Percentiles rank a stretch among this genome's conserved stretches.
Evolutionary conservation across 148 eudicot species (phyloP).

Genomic region (Vaccinium corymbosum): DNA sequence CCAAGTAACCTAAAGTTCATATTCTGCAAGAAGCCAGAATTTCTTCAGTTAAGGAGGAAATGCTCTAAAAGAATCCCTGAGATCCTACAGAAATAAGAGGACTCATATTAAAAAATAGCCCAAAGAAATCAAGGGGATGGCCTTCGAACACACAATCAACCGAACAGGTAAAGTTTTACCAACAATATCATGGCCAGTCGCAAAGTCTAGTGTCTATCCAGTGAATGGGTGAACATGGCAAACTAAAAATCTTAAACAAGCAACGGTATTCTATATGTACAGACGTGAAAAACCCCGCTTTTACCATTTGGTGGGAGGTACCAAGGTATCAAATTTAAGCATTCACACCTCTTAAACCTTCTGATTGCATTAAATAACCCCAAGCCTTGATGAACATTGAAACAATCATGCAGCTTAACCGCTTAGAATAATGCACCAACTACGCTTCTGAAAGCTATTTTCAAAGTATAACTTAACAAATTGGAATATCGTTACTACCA

Average conservation of each 20-base stretch:
- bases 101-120: not conserved
- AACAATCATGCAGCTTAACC: not conserved
- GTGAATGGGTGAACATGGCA: not conserved
- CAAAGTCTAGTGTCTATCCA: no score
- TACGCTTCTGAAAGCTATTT: not conserved
- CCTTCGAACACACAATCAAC: no score
- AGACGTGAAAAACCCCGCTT: not conserved
- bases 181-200: not conserved
- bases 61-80: not conserved
- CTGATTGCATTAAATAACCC: not conserved
- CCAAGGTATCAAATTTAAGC: not conserved
- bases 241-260: no score
- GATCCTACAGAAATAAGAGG: not conserved
- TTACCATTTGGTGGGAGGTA: not conserved
- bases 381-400: not conserved
- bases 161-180: not conserved
- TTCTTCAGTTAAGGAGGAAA: not conserved
- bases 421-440: not conserved
- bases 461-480: not conserved
- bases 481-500: not conserved
- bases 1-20: conserved; percentile 3
- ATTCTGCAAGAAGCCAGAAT: not conserved
- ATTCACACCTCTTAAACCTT: not conserved
- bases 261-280: not conserved
- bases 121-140: no score